Evolutionary conservation across 805 yeast species (phyloP), one percentile per base, ranked within the genome.

Genomic region (Cyberlindnera amylophila): DNA sequence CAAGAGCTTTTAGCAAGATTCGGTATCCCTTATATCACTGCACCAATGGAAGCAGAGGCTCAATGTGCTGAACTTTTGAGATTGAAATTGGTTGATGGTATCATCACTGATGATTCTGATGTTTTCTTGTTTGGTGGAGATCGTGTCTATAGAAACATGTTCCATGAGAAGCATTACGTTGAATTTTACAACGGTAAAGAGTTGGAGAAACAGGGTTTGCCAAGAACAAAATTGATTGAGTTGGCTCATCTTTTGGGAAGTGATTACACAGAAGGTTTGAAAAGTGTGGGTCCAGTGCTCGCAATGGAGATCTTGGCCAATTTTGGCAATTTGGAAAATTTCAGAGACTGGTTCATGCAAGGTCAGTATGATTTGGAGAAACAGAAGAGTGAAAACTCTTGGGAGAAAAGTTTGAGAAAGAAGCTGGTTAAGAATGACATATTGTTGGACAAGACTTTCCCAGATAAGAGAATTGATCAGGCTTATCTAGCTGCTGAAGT

Each of bases 11-110:
- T 93, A 8, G 75, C 84, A 23, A 65, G 91, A 41, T 93, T 93
- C 69, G 99, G 99, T 1, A 85, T 93, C 4, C 99, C 99, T 0
- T 93, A 79, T 52, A 75, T 93, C 9, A 86, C 96, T 0, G 97
- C 99, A 0, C 99, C 99, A 1, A 88, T 88, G 90, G 99, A 93
- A 64, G 99, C 99, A 1, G 99, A 93, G 65, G 98, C 99, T 0
- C 99, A 93, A 57, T 93, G 99, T 65, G 96, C 96, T 0, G 86
- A 83, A 50, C 64, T 93, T 6, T 62, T 79, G 31, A 57, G 63
- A n/a, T 61, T 89, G 17, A 77, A 75, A 0, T 67, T 93, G 15
- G 96, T 91, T 4, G 98, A 93, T 62, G 99, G 99, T 0, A 83
- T 93, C 6, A 82, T 93, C 18, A 93, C 99, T 0, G 99, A 93